Evolutionary conservation across 2,329 filamentous ascomycete genomes (phyloP), one percentile per base, ranked within the genome.

Genomic region (Geosmithia morbida): DNA sequence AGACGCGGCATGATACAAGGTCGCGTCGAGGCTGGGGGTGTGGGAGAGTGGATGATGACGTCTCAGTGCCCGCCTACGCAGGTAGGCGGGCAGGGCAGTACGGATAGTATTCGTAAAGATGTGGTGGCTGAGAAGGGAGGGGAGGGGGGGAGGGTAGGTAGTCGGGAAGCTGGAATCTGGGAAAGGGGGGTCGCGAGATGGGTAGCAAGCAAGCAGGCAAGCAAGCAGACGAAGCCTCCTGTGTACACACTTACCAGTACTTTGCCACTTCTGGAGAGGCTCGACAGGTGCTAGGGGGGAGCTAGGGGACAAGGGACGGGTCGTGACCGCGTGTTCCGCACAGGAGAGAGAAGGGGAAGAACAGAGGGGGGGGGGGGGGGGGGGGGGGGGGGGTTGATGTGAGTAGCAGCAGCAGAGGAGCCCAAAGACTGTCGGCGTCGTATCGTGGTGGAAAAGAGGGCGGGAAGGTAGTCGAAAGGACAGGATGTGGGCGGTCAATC

Each of bases 241-340:
- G 22, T 8, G 22, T 26, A 26, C 22, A 26, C 33, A 37, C 33
- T 37, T 11, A 37, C 33, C 33, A 13, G 33, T 33, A 19, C 7
- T 26, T 44, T 22, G 42, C 44, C 44, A 45, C 44, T 30, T 30
- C 16, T 2, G n/a, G 44, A 16, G 22, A 20, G 14, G 18, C 22
- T 39, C 8, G 43, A 17, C 7, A 22, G 20, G n/a, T 17, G 14
- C 18, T 26, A 30, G 26, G 13, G 17, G 44, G 43, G 29, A 30
- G 43, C 43, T 44, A 44, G 20, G 19, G 22, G 17, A 33, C 20
- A 39, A 22, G 41, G 45, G 20, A 26, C 45, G 40, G 44, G 22
- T 41, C 45, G 45, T 29, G 45, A 47, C 45, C 45, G 45, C 45
- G 45, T 22, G 39, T 29, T 19, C 45, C 45, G 45, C 45, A 46